phyloP scores from a whole-genome alignment of 257 asterid genomes.

The Penstemon newberryi region DNA sequence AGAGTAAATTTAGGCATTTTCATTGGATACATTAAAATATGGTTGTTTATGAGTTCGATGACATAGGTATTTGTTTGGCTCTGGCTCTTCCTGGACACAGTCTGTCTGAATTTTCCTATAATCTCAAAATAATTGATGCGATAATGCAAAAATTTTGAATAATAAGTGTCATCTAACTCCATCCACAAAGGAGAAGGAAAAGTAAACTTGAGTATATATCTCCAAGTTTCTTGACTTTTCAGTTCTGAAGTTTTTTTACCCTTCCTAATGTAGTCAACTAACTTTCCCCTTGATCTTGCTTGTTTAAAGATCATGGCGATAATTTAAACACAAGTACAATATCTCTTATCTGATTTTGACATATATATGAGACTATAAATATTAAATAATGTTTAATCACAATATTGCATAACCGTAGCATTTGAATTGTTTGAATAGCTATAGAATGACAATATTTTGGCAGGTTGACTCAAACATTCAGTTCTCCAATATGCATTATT shows the following conservation, averaged over 20 bases:
- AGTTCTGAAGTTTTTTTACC: slow-evolving; percentile 13
- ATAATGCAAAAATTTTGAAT: slow-evolving; percentile 3
- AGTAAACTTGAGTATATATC: not conserved
- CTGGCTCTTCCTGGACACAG: slow-evolving; percentile 14
- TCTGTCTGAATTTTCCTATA: slow-evolving; percentile 10
- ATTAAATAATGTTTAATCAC: not conserved
- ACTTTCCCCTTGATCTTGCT: slow-evolving; percentile 4
- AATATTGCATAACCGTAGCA: not conserved
- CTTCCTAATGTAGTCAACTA: not conserved
- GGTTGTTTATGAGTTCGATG: slow-evolving; percentile 10
- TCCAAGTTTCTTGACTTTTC: slow-evolving; percentile 15
- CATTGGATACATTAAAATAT: not conserved
- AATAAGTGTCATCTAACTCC: slow-evolving; percentile 6
- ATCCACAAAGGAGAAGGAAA: slow-evolving; percentile 4
- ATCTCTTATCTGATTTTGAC: slow-evolving; percentile 1
- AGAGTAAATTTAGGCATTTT: slow-evolving; percentile 10
- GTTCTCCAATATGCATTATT: slow-evolving; percentile 3
- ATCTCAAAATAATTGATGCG: slow-evolving; percentile 14
- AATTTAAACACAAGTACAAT: not conserved
- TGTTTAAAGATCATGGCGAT: slow-evolving; percentile 2
- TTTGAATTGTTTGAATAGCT: slow-evolving; percentile 13
- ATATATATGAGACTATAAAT: slow-evolving; percentile 4
- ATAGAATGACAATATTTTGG: slow-evolving; percentile 19
- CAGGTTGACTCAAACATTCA: slow-evolving; percentile 9
- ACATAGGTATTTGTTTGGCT: not conserved